Base-by-base conservation (phyloP, 495 filamentous ascomycete species). In the Lepraria neglecta region DNA sequence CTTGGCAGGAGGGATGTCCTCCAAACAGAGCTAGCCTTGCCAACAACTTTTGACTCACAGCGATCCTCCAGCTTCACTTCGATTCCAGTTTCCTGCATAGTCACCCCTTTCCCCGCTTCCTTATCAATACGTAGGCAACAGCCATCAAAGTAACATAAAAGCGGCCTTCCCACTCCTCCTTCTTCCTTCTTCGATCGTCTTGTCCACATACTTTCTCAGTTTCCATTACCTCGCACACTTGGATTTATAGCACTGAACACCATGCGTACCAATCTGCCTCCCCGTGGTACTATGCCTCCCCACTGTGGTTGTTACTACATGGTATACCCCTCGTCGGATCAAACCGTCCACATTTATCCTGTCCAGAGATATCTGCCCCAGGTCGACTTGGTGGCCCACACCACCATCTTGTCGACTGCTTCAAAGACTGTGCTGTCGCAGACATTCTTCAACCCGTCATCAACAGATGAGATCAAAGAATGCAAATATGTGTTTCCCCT, bases 401-500 rank as follows among this genome's bases (percentile, higher is more conserved):
- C 81, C 21, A 75, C 74, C 11, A 79, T 88, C 56, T 67, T 82
- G 17, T 76, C 81, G 6, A 76, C 76, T 14, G 77, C 79, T 38
- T 83, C 82, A 4, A 76, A 80, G 11, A 87, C 85, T 17, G 67
- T 70, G 4, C 74, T 89, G 31, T 84, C 75, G 0, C 85, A 89
- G 67, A 82, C 76, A 5, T 88, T 86, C 63, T 68, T 71, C 56
- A 87, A 85, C 62, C 76, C 82, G 0, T 78, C 74, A 0, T 40
- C 60, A 11, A 53, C 63, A 1, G 69, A 77, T 1, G 68, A 65
- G 19, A 78, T 86, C 58, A 67, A 76, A 33, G 73, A 84, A 64
- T 76, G 82, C 56, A 70, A 71, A 24, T 89, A 90, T 70, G 78
- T 77, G 3, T 89, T 89, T 63, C 87, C 87, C 0, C 75, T 89